phyloP scores from a whole-genome alignment of 1,139 yeast species.

The Protomyces inundatus region DNA sequence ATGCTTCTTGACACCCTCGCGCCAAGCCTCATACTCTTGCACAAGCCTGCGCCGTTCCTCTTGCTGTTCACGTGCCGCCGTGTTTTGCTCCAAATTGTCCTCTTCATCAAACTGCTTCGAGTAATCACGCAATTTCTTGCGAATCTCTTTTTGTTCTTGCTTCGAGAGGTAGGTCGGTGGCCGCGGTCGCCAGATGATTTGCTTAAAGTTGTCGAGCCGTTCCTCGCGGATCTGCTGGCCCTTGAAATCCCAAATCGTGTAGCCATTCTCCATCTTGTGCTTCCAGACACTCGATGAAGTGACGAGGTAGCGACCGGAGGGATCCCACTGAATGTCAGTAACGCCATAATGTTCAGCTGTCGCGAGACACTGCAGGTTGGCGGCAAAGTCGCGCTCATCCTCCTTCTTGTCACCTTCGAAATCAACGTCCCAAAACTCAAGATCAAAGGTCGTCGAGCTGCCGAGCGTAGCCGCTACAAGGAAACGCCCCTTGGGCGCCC shows the following conservation, averaged over 20 bases:
- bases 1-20: constrained; percentile 46
- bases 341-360: constrained; percentile 67
- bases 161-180: constrained; percentile 72
- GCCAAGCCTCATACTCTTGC: constrained; percentile 82
- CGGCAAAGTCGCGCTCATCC: constrained; percentile 47
- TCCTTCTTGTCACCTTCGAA: constrained; percentile 62
- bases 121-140: constrained; percentile 83
- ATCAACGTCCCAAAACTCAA: constrained; percentile 83
- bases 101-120: constrained; percentile 89
- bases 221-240: constrained; percentile 76
- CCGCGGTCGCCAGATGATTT: constrained; percentile 95
- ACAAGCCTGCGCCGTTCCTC: constrained; percentile 75
- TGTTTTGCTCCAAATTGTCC: constrained; percentile 95
- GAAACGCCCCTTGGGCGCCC: constrained; percentile 95
- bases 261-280: constrained; percentile 81
- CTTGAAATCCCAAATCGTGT: constrained; percentile 75
- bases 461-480: constrained; percentile 71
- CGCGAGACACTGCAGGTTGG: constrained; percentile 60
- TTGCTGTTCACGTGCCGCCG: constrained; percentile 85
- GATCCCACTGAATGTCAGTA: constrained; percentile 89
- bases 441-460: constrained; percentile 52
- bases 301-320: constrained; percentile 84
- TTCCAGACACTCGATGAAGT: constrained; percentile 86
- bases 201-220: constrained; percentile 73
- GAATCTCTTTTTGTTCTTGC: constrained; percentile 80